Conservation (phyloP, 306 rosid genomes). For the Trichosanthes truncata region DNA sequence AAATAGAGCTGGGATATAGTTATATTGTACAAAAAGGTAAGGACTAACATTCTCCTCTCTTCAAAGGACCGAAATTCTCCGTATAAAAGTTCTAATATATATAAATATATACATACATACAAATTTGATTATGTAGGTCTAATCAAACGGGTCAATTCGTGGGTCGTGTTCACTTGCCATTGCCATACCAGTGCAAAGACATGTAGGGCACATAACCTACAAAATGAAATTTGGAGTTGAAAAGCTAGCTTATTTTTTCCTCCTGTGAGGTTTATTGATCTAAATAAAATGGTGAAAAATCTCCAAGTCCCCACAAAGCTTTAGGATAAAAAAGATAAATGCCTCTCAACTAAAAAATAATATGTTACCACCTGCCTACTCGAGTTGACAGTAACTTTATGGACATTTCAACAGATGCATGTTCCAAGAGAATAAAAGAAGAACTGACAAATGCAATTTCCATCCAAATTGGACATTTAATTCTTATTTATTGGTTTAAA, state of each 20-base stretch:
- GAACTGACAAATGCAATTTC: background rate
- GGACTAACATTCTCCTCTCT: background rate
- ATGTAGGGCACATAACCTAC: slow-evolving; percentile 98
- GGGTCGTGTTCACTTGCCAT: slow-evolving; percentile 99
- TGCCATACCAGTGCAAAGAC: slow-evolving; percentile 98
- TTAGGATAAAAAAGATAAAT: background rate
- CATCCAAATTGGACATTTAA: background rate
- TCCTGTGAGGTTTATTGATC: background rate
- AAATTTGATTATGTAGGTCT: slow-evolving; percentile 3
- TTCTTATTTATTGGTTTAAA: no score
- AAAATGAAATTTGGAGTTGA: slow-evolving; percentile 9
- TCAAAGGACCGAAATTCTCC: background rate
- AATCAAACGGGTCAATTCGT: slow-evolving; percentile 90
- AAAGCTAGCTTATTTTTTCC: background rate
- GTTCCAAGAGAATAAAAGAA: background rate
- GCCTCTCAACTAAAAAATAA: background rate
- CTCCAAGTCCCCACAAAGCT: background rate
- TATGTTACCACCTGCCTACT: background rate
- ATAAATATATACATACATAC: background rate
- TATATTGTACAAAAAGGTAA: background rate
- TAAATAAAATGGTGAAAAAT: background rate
- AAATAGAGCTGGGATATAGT: background rate
- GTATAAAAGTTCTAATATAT: background rate
- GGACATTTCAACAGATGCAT: background rate
- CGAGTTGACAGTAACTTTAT: background rate